These are phyloP conservation scores for Cyberlindnera japonica DNA, from an alignment of 805 yeast genomes.

Conservation along the genomic window DNA sequence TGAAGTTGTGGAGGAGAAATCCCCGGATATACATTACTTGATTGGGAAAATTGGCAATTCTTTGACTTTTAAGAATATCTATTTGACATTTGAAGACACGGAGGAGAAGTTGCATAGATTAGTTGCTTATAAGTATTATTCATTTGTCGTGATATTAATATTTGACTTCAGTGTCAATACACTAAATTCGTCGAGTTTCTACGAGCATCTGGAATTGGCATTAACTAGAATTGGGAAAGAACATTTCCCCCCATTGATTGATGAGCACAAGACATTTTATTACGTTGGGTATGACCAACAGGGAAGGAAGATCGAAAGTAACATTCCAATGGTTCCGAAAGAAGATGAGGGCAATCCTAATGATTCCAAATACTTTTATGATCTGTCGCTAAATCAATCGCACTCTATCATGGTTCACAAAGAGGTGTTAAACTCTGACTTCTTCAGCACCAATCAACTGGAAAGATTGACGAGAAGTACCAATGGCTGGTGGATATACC, in stretches of 20 bases:
- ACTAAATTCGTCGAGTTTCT: slow-evolving; percentile 16
- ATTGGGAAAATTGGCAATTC: slow-evolving; percentile 19
- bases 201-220: slow-evolving; percentile 10
- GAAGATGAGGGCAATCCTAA: slow-evolving; percentile 15
- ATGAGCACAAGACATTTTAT: slow-evolving; percentile 13
- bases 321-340: slow-evolving; percentile 16
- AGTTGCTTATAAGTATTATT: slow-evolving; percentile 16
- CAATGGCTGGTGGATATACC: slow-evolving; percentile 27
- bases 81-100: slow-evolving; percentile 14
- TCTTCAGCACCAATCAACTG: slow-evolving; percentile 3
- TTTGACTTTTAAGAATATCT: slow-evolving; percentile 23
- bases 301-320: slow-evolving; percentile 13
- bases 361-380: slow-evolving; percentile 13
- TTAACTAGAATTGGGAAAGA: slow-evolving; percentile 9
- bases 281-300: slow-evolving; percentile 14
- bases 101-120: slow-evolving; percentile 17
- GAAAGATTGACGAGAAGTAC: slow-evolving; percentile 21
- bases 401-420: slow-evolving; percentile 19
- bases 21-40: slow-evolving; percentile 10
- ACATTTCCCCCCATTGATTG: slow-evolving; percentile 9
- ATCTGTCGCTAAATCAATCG: slow-evolving; percentile 9
- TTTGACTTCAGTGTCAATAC: slow-evolving; percentile 20
- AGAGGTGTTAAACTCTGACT: slow-evolving; percentile 14
- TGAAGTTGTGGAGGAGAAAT: not conserved
- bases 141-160: slow-evolving; percentile 10